These are phyloP conservation scores for Aphanoascus verrucosus DNA, from an alignment of 2,329 filamentous ascomycete genomes.

Conservation along the genomic window DNA sequence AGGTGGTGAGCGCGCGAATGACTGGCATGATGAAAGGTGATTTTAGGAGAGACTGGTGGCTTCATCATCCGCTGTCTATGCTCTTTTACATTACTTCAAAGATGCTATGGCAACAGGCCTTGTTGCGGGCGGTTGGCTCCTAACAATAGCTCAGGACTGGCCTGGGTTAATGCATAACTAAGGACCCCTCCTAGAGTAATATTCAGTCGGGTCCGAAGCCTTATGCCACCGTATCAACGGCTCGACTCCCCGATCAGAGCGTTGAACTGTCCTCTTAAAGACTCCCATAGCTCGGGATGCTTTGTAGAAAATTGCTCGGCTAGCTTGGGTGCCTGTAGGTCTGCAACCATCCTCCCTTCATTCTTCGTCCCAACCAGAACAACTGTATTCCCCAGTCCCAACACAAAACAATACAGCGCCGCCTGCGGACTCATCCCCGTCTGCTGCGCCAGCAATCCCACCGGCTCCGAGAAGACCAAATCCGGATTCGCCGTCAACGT, in stretches of 20 bases:
- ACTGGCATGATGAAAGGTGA: neutral
- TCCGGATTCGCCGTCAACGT: constrained; percentile 49
- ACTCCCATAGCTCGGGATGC: constrained; percentile 42
- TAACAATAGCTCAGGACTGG: too few relatives aligned
- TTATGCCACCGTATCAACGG: neutral
- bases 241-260: constrained; percentile 25
- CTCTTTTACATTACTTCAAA: neutral
- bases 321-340: constrained; percentile 37
- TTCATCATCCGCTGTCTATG: neutral
- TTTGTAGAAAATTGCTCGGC: constrained; percentile 37
- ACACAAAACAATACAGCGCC: constrained; percentile 47
- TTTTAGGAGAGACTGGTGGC: neutral
- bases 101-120: neutral
- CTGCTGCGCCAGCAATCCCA: constrained; percentile 40
- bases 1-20: neutral
- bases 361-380: constrained; percentile 50
- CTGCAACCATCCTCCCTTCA: constrained; percentile 41
- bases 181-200: too few relatives aligned
- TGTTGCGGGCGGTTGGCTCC: too few relatives aligned
- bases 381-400: constrained; percentile 41
- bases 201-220: too few relatives aligned
- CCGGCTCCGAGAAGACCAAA: constrained; percentile 39
- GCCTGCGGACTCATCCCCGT: constrained; percentile 36
- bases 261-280: constrained; percentile 42
- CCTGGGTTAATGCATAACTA: too few relatives aligned